Percentiles rank a stretch among this genome's conserved stretches.
Evolutionary conservation across 2,329 filamentous ascomycete species (phyloP).

Genomic region (Conoideocrella luteorostrata): DNA sequence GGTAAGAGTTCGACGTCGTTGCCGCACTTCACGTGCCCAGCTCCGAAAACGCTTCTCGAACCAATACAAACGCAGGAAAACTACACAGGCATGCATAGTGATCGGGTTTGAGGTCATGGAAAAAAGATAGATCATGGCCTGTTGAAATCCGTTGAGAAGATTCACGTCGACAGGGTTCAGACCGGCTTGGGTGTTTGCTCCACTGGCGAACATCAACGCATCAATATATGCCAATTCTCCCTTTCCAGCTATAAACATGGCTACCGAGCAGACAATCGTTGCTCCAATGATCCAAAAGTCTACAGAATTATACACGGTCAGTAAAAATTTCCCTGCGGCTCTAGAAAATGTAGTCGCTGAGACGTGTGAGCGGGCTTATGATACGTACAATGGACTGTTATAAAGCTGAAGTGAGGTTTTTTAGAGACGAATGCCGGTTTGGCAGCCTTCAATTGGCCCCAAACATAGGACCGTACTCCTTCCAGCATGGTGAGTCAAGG

Average conservation of each 20-base stretch:
- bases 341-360: not conserved
- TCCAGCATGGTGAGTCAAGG: slow-evolving; percentile 26
- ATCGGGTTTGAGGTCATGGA: slow-evolving; percentile 76
- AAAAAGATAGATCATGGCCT: slow-evolving; percentile 65
- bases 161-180: slow-evolving; percentile 76
- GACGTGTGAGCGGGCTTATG: not conserved
- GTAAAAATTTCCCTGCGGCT: not conserved
- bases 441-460: slow-evolving; percentile 39
- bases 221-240: slow-evolving; percentile 72
- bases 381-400: slow-evolving; percentile 67
- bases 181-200: slow-evolving; percentile 84
- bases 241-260: slow-evolving; percentile 58
- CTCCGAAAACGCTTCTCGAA: slow-evolving; percentile 94
- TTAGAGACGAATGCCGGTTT: slow-evolving; percentile 53
- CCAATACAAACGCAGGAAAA: slow-evolving; percentile 92
- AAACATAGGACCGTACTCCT: slow-evolving; percentile 24
- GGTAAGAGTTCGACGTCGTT: slow-evolving; percentile 56
- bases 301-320: slow-evolving; percentile 24
- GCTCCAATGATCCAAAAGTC: slow-evolving; percentile 76
- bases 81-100: slow-evolving; percentile 76
- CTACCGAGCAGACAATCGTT: slow-evolving; percentile 66
- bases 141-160: slow-evolving; percentile 61
- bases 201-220: slow-evolving; percentile 80
- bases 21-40: slow-evolving; percentile 67
- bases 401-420: slow-evolving; percentile 71